Conservation (phyloP, 2,329 filamentous ascomycete species). For the Teratosphaeria nubilosa region DNA sequence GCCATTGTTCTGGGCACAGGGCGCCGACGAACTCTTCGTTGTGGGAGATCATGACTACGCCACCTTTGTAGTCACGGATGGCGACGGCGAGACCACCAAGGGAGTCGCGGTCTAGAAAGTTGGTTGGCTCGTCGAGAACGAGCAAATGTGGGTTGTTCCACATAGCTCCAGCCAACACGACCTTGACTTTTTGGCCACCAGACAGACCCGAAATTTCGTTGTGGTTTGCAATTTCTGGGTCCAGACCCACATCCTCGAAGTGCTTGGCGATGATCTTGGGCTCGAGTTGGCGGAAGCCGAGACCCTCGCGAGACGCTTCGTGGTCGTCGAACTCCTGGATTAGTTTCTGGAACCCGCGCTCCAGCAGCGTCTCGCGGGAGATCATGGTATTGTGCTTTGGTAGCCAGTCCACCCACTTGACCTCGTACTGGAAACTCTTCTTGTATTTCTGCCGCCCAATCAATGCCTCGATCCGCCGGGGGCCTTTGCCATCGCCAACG, state of each 20-base stretch:
- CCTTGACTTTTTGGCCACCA: slow-evolving; percentile 97
- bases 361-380: slow-evolving; percentile 79
- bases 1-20: slow-evolving; percentile 92
- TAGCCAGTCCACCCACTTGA: slow-evolving; percentile 83
- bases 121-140: slow-evolving; percentile 96
- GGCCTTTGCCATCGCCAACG: slow-evolving; percentile 68
- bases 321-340: slow-evolving; percentile 98
- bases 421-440: slow-evolving; percentile 97
- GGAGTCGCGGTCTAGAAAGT: slow-evolving; percentile 97
- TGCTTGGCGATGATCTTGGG: slow-evolving; percentile 94
- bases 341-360: slow-evolving; percentile 82
- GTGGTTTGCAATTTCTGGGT: slow-evolving; percentile 97
- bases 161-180: slow-evolving; percentile 72
- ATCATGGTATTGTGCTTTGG: slow-evolving; percentile 92
- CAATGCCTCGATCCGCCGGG: slow-evolving; percentile 70
- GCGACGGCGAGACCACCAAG: slow-evolving; percentile 94
- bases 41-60: slow-evolving; percentile 98
- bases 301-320: slow-evolving; percentile 94
- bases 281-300: slow-evolving; percentile 88
- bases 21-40: slow-evolving; percentile 98
- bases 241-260: slow-evolving; percentile 91
- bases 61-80: slow-evolving; percentile 95
- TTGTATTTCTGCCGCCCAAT: slow-evolving; percentile 98
- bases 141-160: slow-evolving; percentile 90
- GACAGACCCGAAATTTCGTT: slow-evolving; percentile 95